phyloP scores from a whole-genome alignment of 345 rosid genomes.

The Pistacia atlantica region DNA sequence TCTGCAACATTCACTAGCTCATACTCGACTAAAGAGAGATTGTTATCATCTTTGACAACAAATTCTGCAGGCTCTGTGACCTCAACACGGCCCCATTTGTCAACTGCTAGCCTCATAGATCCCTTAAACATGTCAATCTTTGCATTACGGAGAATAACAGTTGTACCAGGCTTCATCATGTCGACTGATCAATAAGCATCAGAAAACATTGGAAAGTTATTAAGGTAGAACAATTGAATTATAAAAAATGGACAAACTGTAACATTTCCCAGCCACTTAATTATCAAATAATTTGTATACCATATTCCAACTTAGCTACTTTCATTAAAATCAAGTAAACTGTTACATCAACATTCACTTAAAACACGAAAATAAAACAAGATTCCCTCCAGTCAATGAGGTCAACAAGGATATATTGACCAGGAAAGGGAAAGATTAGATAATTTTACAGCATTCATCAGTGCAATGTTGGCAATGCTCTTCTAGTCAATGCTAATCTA shows the following conservation, averaged over 20 bases:
- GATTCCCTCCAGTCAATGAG: not conserved
- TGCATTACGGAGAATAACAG: slow-evolving; percentile 50
- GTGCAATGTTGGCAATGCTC: not conserved
- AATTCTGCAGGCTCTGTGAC: slow-evolving; percentile 39
- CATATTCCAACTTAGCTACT: no score
- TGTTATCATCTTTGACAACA: slow-evolving; percentile 41
- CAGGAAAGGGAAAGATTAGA: not conserved
- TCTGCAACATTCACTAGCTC: slow-evolving; percentile 41
- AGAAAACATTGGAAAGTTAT: not conserved
- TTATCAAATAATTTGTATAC: not conserved
- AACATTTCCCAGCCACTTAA: not conserved
- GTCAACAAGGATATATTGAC: not conserved
- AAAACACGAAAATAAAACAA: not conserved
- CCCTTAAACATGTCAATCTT: slow-evolving; percentile 1
- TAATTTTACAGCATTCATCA: not conserved
- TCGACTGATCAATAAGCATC: slow-evolving; percentile 35
- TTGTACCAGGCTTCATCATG: slow-evolving; percentile 41
- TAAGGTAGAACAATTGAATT: no score
- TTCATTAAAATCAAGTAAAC: no score
- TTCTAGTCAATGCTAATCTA: not conserved
- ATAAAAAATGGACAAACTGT: not conserved
- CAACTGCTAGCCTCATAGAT: no score
- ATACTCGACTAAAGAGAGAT: slow-evolving; percentile 51
- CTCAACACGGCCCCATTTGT: slow-evolving; percentile 33
- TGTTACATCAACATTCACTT: no score